Conservation (phyloP, 2,329 filamentous ascomycete species). For the Monosporascus sp. region DNA sequence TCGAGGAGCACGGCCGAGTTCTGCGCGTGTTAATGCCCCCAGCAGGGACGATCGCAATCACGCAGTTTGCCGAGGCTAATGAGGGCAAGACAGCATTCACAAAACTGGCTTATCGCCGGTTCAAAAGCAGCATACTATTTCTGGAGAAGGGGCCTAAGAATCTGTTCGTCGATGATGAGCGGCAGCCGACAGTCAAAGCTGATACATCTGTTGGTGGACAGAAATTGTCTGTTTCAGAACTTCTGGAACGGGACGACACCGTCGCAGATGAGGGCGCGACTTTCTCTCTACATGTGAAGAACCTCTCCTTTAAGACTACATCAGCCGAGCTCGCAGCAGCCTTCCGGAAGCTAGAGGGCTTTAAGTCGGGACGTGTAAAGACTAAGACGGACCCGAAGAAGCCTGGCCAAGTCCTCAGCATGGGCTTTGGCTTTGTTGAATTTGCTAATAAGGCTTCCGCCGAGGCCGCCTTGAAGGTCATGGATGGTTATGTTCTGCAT, state of each 20-base stretch:
- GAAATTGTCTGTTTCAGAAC: slow-evolving; percentile 64
- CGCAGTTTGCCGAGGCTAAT: slow-evolving; percentile 75
- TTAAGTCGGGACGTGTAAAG: slow-evolving; percentile 84
- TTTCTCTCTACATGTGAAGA: slow-evolving; percentile 86
- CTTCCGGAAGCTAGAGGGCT: slow-evolving; percentile 80
- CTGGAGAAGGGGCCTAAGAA: slow-evolving; percentile 88
- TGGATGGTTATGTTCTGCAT: slow-evolving; percentile 86
- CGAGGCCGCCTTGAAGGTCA: slow-evolving; percentile 71
- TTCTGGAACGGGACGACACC: slow-evolving; percentile 53
- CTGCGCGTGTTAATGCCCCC: slow-evolving; percentile 85
- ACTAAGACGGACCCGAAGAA: slow-evolving; percentile 92
- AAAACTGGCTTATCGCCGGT: slow-evolving; percentile 78
- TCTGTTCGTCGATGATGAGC: slow-evolving; percentile 52
- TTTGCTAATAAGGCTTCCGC: slow-evolving; percentile 76
- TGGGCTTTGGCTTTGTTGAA: slow-evolving; percentile 95
- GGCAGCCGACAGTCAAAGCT: slow-evolving; percentile 18
- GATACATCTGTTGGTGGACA: slow-evolving; percentile 37
- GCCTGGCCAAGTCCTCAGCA: slow-evolving; percentile 80
- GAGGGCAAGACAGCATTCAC: slow-evolving; percentile 81
- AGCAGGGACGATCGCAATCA: slow-evolving; percentile 86
- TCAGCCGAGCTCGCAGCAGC: slow-evolving; percentile 68
- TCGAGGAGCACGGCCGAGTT: slow-evolving; percentile 81
- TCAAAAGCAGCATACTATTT: slow-evolving; percentile 88
- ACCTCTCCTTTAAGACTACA: slow-evolving; percentile 87
- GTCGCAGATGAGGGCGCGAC: slow-evolving; percentile 52